Evolutionary conservation across 129 eudicot genomes (phyloP).

Genomic region (Gnaphalium uliginosum): DNA sequence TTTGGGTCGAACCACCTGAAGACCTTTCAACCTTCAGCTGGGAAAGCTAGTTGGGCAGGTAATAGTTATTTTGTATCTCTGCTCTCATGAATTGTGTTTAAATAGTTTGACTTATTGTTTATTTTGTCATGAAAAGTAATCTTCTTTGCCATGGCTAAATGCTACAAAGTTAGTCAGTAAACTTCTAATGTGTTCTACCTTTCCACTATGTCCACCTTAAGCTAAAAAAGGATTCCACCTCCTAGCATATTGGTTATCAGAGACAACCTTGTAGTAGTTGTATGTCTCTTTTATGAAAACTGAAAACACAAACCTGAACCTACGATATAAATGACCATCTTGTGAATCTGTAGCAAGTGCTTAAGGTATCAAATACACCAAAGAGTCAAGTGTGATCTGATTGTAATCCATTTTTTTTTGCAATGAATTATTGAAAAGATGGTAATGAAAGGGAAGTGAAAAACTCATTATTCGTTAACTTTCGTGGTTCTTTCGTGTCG

Average conservation of each 20-base stretch:
- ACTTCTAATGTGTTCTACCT: neutral
- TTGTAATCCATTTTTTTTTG: neutral
- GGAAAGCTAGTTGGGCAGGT: constrained; percentile 45
- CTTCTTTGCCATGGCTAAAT: neutral
- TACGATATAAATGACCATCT: neutral
- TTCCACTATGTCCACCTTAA: neutral
- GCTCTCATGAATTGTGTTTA: constrained; percentile 14
- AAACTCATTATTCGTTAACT: neutral
- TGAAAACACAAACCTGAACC: neutral
- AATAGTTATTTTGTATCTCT: neutral
- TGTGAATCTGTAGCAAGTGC: neutral
- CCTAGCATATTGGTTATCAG: neutral
- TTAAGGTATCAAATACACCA: constrained; percentile 3
- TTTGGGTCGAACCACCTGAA: constrained; percentile 89
- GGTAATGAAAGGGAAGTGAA: neutral
- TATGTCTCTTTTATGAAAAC: neutral
- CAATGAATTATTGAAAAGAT: neutral
- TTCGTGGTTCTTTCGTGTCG: neutral
- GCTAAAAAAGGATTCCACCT: neutral
- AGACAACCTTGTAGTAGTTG: neutral
- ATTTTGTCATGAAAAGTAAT: neutral
- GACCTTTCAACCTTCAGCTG: constrained; percentile 54
- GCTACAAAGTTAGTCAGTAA: neutral
- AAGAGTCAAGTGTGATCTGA: constrained; percentile 1
- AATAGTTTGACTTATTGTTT: neutral